Base-by-base conservation (phyloP, 495 filamentous ascomycete genomes). In the Acidomyces sp. region DNA sequence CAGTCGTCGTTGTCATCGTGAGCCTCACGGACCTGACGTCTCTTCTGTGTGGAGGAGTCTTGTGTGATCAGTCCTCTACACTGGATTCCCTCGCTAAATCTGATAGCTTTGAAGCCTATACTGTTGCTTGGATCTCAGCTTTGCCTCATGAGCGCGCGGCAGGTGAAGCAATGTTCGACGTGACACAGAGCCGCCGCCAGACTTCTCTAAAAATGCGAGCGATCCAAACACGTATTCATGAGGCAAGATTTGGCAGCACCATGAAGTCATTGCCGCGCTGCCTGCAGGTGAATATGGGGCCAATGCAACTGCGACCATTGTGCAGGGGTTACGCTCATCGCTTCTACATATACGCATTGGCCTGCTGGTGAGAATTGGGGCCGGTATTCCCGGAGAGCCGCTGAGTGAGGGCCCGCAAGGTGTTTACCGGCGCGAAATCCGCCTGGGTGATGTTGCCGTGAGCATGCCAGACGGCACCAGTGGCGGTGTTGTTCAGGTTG, bases 101-200 rank as follows among this genome's bases (percentile, higher is more conserved):
- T n/a, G n/a, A n/a, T n/a, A n/a, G n/a, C n/a, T n/a, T n/a, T n/a
- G 39, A 43, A 23, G 22, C 39, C 9, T 75, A 70, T 43, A 64
- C 57, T 2, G 57, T 75, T 6, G 70, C 63, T 21, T 70, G 65
- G 64, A 64, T 74, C 23, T 70, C 62, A 45, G 62, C 67, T 1
- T 48, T 73, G 3, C 39, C 50, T 5, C 43, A 51, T 11, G 70
- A 74, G 46, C 37, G 49, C 4, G 54, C 62, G n/a, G 70, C 69
- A 0, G 69, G 63, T 1, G 32, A 28, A 19, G 53, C 53, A 13
- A 62, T 69, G 48, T 59, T 75, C 1, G 70, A 77, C 42, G 61
- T 65, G 41, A 41, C 57, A 7, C 62, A 70, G 46, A 48, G 47
- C 5, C n/a, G n/a, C n/a, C n/a, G n/a, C n/a, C n/a, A n/a, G 10